These are phyloP conservation scores for Nemania diffusa DNA, from an alignment of 2,329 filamentous ascomycete species.

Conservation along the genomic window DNA sequence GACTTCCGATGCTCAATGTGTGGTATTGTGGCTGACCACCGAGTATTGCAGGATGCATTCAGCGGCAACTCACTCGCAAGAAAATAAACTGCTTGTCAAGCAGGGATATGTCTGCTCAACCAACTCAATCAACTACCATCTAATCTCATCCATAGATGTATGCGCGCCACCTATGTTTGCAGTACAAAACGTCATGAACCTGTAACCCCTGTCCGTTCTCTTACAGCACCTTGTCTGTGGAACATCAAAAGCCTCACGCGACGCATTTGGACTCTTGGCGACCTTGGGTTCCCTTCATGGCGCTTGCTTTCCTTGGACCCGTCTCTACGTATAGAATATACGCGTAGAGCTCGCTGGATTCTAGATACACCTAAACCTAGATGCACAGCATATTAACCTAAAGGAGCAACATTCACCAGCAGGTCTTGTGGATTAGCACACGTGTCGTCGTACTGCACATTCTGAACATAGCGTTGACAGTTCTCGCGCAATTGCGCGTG, in stretches of 20 bases:
- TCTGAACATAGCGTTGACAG: background rate
- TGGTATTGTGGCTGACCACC: constrained; percentile 37
- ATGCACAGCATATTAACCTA: background rate
- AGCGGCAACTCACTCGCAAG: constrained; percentile 11
- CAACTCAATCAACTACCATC: constrained; percentile 1
- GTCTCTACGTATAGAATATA: no score
- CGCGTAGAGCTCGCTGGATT: background rate
- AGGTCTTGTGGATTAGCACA: background rate
- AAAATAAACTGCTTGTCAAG: constrained; percentile 31
- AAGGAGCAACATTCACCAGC: background rate
- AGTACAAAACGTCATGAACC: constrained; percentile 8
- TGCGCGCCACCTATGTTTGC: constrained; percentile 4
- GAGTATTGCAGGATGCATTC: constrained; percentile 42
- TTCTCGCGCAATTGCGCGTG: constrained; percentile 9
- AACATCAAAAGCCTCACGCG: constrained; percentile 27
- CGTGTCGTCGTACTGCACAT: constrained; percentile 5
- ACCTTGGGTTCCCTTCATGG: background rate
- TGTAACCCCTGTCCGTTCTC: constrained; percentile 4
- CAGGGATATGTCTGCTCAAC: constrained; percentile 12
- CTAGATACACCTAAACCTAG: background rate
- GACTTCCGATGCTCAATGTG: constrained; percentile 41
- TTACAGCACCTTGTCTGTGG: constrained; percentile 16
- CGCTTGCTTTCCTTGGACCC: constrained; percentile 2
- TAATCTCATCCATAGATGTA: constrained; percentile 13
- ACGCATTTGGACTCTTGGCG: constrained; percentile 27